Percentiles rank a stretch among this genome's conserved stretches.
Conservation (phyloP, 345 rosid genomes). For the Rhodomyrtus tomentosa region DNA sequence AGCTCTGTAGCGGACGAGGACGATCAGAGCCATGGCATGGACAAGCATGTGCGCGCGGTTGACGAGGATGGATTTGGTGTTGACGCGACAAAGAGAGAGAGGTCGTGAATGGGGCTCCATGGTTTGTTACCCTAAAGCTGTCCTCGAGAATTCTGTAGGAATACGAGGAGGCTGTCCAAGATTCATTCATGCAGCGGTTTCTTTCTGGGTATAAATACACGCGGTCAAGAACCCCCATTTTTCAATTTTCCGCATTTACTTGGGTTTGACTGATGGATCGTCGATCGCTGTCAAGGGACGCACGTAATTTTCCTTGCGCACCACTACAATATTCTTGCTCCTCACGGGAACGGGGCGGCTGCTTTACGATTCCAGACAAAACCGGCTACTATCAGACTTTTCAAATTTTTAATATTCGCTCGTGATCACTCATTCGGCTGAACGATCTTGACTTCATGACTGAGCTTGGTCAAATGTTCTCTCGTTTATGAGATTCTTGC, state of each 20-base stretch:
- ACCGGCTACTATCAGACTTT: background rate
- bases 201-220: background rate
- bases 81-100: constrained; percentile 8
- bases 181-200: background rate
- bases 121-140: background rate
- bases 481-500: background rate
- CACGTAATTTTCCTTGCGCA: too few species aligned
- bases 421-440: background rate
- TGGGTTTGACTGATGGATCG: too few species aligned
- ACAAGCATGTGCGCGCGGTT: constrained; percentile 10
- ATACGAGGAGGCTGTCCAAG: background rate
- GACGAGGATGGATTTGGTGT: constrained; percentile 9
- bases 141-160: background rate
- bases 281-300: too few species aligned
- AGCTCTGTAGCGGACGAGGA: constrained; percentile 16
- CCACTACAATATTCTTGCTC: too few species aligned
- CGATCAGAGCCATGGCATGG: constrained; percentile 17
- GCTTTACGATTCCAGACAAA: too few species aligned
- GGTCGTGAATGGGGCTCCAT: constrained; percentile 6
- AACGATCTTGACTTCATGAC: background rate
- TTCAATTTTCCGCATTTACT: too few species aligned
- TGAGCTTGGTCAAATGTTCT: background rate
- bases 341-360: too few species aligned
- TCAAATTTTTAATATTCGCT: too few species aligned
- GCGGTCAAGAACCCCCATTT: background rate